Evolutionary conservation across 352 stramenopile genomes (phyloP).

Genomic region (Phytophthora multivora): DNA sequence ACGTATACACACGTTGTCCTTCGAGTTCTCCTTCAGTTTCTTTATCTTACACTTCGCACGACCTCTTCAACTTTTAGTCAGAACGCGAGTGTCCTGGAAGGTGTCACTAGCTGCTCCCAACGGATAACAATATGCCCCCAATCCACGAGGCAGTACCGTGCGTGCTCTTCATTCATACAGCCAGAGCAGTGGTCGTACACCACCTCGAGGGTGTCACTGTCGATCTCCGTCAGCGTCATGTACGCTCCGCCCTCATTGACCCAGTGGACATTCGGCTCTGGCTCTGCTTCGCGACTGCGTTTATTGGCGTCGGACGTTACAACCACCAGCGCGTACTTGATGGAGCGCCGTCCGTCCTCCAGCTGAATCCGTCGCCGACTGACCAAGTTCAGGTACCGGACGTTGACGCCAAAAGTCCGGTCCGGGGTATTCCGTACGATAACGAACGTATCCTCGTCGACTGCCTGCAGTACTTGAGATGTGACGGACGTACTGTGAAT

Average conservation of each 20-base stretch:
- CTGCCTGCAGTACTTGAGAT: slow-evolving; percentile 38
- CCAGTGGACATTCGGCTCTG: slow-evolving; percentile 34
- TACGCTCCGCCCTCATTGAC: slow-evolving; percentile 41
- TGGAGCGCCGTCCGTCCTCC: slow-evolving; percentile 19
- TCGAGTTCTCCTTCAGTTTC: neutral
- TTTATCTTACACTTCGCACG: slow-evolving; percentile 17
- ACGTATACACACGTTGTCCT: neutral
- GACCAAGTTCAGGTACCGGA: slow-evolving; percentile 48
- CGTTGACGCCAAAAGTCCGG: slow-evolving; percentile 10
- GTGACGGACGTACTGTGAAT: slow-evolving; percentile 30
- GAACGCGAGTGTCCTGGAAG: slow-evolving; percentile 41
- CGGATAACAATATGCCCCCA: slow-evolving; percentile 58
- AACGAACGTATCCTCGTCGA: slow-evolving; percentile 37
- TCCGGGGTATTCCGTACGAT: slow-evolving; percentile 33
- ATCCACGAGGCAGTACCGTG: slow-evolving; percentile 56
- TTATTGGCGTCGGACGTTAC: slow-evolving; percentile 38
- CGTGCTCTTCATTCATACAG: slow-evolving; percentile 51
- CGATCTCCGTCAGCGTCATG: slow-evolving; percentile 42
- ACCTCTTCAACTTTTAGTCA: slow-evolving; percentile 6
- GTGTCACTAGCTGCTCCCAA: slow-evolving; percentile 64
- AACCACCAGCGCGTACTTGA: slow-evolving; percentile 38
- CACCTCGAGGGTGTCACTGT: slow-evolving; percentile 36
- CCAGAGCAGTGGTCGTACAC: slow-evolving; percentile 46
- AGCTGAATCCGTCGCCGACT: slow-evolving; percentile 18
- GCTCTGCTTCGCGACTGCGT: slow-evolving; percentile 38